A percentile compares a stretch with the other conserved stretches of the same genome.
These are phyloP conservation scores for Pseudotulostoma volvatum DNA, from an alignment of 495 filamentous ascomycete species.

Conservation along the genomic window DNA sequence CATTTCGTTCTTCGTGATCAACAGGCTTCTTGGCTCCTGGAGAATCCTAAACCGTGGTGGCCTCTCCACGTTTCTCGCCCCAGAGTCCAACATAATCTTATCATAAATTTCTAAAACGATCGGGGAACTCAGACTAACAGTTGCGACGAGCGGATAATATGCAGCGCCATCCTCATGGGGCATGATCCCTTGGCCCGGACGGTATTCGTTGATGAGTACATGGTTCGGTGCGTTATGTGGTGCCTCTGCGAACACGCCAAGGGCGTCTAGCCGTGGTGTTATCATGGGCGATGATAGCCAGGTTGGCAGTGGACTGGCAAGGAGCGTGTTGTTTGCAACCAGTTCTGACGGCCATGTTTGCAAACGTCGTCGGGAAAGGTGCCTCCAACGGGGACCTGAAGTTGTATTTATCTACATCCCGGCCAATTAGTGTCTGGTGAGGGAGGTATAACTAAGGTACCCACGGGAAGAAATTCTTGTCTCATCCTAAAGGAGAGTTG, in stretches of 20 bases:
- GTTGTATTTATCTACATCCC: conserved; percentile 28
- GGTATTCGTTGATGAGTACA: conserved; percentile 86
- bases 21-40: conserved; percentile 71
- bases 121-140: conserved; percentile 64
- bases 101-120: conserved; percentile 66
- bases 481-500: too few species aligned
- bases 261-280: conserved; percentile 37
- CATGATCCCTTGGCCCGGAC: conserved; percentile 81
- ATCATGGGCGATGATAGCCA: conserved; percentile 65
- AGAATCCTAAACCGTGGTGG: conserved; percentile 50
- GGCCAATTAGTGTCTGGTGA: neutral
- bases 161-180: conserved; percentile 85
- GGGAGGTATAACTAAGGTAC: too few species aligned
- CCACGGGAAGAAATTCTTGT: too few species aligned
- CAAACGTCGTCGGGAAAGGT: conserved; percentile 68
- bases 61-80: conserved; percentile 8
- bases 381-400: conserved; percentile 68
- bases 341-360: conserved; percentile 82
- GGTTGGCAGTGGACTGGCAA: conserved; percentile 53
- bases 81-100: conserved; percentile 35
- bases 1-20: conserved; percentile 51
- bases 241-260: conserved; percentile 48
- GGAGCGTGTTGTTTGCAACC: conserved; percentile 51
- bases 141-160: conserved; percentile 77
- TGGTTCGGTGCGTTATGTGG: conserved; percentile 75